Base-by-base conservation (phyloP, 371 early-diverging fungal genomes). In the Rhizomucor pusillus region DNA sequence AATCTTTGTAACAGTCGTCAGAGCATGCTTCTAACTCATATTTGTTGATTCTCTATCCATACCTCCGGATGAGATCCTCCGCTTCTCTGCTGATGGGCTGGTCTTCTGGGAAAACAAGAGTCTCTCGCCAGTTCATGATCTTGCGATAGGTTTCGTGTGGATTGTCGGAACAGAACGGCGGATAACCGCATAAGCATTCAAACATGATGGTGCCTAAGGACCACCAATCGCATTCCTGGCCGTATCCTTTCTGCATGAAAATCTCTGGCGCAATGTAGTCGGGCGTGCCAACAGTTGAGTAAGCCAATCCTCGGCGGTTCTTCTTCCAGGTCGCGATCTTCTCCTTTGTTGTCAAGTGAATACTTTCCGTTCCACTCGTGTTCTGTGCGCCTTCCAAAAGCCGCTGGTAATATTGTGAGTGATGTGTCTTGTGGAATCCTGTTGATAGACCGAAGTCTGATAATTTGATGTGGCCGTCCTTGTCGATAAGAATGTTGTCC, bases 181-280 rank as follows among this genome's bases (percentile, higher is more conserved):
- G 98, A 54, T 94, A 96, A 1, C 98, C 98, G 41, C 93, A 90
- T 43, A 98, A 77, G 56, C 98, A 89, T 69, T 99, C 99, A 70
- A 91, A 99, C 85, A 99, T 90, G 59, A 99, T 94, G 2, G 98
- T 95, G 5, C 99, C 99, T 5, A 99, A 70, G 6, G 96, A 92
- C 99, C 99, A 99, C 92, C 97, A 97, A 80, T 99, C 99, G 64
- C 95, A 96, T 43, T 92, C 93, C 67, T 94, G 91, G 43, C 94
- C 92, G 77, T 99, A 99, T 2, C 99, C 96, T 48, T 88, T 86
- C 47, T 91, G 90, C 61, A 89, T 65, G 66, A 97, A 96, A 51
- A 96, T 90, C 73, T 98, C 98, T 11, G 97, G 95, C 14, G 98
- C 98, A 77, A 99, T 95, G 65, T 96, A 97, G 70, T 98, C 97